A percentile compares a stretch with the other conserved stretches of the same genome.
Conservation (phyloP, 306 rosid genomes). For the Parietaria judaica region DNA sequence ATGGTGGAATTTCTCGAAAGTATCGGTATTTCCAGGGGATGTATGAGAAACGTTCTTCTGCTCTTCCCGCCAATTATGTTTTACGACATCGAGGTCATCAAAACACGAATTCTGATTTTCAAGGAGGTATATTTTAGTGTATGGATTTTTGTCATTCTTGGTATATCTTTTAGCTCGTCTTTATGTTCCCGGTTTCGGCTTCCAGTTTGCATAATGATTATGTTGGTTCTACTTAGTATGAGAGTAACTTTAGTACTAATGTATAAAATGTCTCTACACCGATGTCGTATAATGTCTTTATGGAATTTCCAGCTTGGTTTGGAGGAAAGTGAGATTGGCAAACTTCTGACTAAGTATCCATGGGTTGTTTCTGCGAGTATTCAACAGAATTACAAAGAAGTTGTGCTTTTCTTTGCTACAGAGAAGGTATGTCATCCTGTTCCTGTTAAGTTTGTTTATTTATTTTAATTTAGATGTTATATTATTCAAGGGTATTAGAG, state of each 20-base stretch:
- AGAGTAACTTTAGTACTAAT: no score
- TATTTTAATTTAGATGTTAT: no score
- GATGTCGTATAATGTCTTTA: conserved; percentile 1
- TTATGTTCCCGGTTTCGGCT: no score
- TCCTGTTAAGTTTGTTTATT: background rate
- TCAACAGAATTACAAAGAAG: conserved; percentile 52
- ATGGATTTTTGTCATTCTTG: background rate
- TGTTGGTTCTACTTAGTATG: no score
- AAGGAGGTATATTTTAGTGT: conserved; percentile 42
- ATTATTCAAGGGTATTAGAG: no score
- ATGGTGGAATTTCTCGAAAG: conserved; percentile 44
- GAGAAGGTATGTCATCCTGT: conserved; percentile 43
- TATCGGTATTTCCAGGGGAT: conserved; percentile 42
- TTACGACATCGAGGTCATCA: conserved; percentile 36
- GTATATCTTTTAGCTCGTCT: background rate
- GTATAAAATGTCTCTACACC: background rate
- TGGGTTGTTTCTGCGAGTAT: conserved; percentile 67
- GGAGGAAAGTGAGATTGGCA: conserved; percentile 42
- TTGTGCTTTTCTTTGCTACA: conserved; percentile 39
- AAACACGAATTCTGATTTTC: conserved; percentile 43
- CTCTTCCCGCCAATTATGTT: conserved; percentile 65
- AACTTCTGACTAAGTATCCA: conserved; percentile 57
- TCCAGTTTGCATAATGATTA: no score
- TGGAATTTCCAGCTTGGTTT: conserved; percentile 40
- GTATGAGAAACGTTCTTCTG: conserved; percentile 37